phyloP scores from a whole-genome alignment of 1,284 basidiomycete genomes.

The Trichosporon faecale region DNA sequence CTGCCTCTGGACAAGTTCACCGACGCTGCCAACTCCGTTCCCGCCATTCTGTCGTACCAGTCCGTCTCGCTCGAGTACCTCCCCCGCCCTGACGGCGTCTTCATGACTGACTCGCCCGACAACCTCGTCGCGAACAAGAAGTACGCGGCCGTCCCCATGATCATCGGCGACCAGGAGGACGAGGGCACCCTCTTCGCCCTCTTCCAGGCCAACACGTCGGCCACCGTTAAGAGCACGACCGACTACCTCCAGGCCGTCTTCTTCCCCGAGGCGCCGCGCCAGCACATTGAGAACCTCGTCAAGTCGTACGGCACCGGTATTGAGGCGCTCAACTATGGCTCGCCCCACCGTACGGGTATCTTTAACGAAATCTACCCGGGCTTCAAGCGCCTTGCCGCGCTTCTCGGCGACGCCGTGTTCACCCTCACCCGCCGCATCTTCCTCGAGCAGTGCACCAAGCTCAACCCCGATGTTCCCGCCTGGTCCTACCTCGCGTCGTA shows the following conservation, averaged over 20 bases:
- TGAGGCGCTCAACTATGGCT: slow-evolving; percentile 26
- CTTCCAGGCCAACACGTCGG: slow-evolving; percentile 34
- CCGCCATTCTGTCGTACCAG: slow-evolving; percentile 19
- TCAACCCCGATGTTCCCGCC: slow-evolving; percentile 21
- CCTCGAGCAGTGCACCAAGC: neutral
- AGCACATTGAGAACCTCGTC: slow-evolving; percentile 23
- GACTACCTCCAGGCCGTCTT: slow-evolving; percentile 30
- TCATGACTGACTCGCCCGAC: slow-evolving; percentile 55
- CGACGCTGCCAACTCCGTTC: slow-evolving; percentile 19
- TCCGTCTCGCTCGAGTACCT: slow-evolving; percentile 52
- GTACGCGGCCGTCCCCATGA: slow-evolving; percentile 24
- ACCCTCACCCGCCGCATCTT: slow-evolving; percentile 24
- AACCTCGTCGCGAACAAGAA: slow-evolving; percentile 10
- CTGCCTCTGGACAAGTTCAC: slow-evolving; percentile 49
- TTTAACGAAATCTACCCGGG: slow-evolving; percentile 25
- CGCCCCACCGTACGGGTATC: slow-evolving; percentile 20
- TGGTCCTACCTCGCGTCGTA: slow-evolving; percentile 28
- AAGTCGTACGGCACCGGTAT: slow-evolving; percentile 29
- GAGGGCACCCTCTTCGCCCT: slow-evolving; percentile 23
- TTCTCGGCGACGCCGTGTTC: slow-evolving; percentile 22
- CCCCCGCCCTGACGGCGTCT: slow-evolving; percentile 58
- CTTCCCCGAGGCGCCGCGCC: slow-evolving; percentile 25
- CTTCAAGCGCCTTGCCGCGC: slow-evolving; percentile 25
- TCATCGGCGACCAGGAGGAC: slow-evolving; percentile 32
- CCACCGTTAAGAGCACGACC: slow-evolving; percentile 20